Evolutionary conservation across 2,329 filamentous ascomycete genomes (phyloP), one percentile per base, ranked within the genome.

Genomic region (Colletotrichum truncatum): DNA sequence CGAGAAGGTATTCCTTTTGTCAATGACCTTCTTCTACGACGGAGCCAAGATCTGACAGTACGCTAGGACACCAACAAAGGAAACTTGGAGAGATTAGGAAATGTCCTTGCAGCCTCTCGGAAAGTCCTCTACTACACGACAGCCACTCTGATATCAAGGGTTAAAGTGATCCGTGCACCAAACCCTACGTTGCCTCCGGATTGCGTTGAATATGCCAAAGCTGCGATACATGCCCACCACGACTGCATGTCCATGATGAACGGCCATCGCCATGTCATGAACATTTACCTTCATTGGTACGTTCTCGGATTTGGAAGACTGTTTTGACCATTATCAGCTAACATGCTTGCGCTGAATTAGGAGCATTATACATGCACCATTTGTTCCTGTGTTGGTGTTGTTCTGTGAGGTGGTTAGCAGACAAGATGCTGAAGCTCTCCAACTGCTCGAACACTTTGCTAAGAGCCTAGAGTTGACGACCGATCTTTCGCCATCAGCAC

Each of bases 111-210:
- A 12, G 16, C 49, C 1, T 55, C 59, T 3, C 26, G 48, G 16
- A 30, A 48, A 34, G 59, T 49, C 6, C 21, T 46, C 5, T 62
- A 49, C n/a, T 41, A 62, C 30, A 48, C 30, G 6, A 55, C 59
- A 36, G 59, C 51, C 4, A 62, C 59, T 26, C 32, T 62, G 6
- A 48, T 62, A 12, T 28, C 28, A 25, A 28, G 59, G n/a, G 59
- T 41, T 8, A 62, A 49, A 21, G 25, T 41, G 3, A 12, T 48
- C 3, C 39, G 41, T 6, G 25, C 14, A 3, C 16, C 38, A 18
- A n/a, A 41, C 1, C 23, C 52, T 3, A 38, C 16, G 6, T 39
- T 55, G 10, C 48, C 59, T 3, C 41, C 30, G 1, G 51, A 62
- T 4, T 62, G 59, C 2, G 10, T 62, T 7, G 51, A 39, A 6